A percentile compares a stretch with the other conserved stretches of the same genome.
Evolutionary conservation across 2,329 filamentous ascomycete species (phyloP).

Genomic region (Aspergillus cejpii): DNA sequence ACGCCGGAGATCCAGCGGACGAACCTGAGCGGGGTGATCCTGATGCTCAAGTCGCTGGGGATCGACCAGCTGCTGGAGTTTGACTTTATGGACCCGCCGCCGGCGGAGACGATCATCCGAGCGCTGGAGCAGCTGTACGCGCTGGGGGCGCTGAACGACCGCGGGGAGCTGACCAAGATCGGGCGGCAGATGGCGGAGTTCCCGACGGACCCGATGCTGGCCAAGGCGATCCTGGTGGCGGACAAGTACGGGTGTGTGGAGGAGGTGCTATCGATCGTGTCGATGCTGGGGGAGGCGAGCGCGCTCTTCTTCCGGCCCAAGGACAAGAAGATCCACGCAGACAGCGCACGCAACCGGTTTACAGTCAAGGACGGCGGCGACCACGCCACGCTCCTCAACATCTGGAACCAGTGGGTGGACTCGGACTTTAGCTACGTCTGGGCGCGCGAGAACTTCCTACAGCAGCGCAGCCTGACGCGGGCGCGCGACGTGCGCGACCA

Average conservation of each 20-base stretch:
- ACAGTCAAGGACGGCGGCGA: slow-evolving; percentile 88
- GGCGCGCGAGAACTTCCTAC: slow-evolving; percentile 87
- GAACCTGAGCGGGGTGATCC: slow-evolving; percentile 74
- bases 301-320: slow-evolving; percentile 91
- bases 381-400: slow-evolving; percentile 77
- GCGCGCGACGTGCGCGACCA: slow-evolving; percentile 91
- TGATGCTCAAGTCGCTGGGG: slow-evolving; percentile 80
- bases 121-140: slow-evolving; percentile 88
- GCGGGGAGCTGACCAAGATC: slow-evolving; percentile 80
- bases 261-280: slow-evolving; percentile 86
- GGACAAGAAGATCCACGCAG: slow-evolving; percentile 94
- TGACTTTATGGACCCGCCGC: slow-evolving; percentile 91
- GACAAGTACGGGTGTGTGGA: slow-evolving; percentile 89
- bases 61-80: slow-evolving; percentile 92
- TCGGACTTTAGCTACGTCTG: slow-evolving; percentile 81
- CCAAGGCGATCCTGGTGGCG: slow-evolving; percentile 79
- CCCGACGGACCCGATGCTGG: slow-evolving; percentile 84
- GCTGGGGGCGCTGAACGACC: slow-evolving; percentile 79
- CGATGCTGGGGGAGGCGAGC: slow-evolving; percentile 83
- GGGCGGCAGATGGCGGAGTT: slow-evolving; percentile 95
- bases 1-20: slow-evolving; percentile 90
- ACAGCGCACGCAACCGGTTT: slow-evolving; percentile 81
- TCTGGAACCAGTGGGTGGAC: slow-evolving; percentile 95
- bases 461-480: slow-evolving; percentile 80
- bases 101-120: slow-evolving; percentile 80